These are phyloP conservation scores for Bacidia rubella DNA, from an alignment of 495 filamentous ascomycete species.

Conservation along the genomic window DNA sequence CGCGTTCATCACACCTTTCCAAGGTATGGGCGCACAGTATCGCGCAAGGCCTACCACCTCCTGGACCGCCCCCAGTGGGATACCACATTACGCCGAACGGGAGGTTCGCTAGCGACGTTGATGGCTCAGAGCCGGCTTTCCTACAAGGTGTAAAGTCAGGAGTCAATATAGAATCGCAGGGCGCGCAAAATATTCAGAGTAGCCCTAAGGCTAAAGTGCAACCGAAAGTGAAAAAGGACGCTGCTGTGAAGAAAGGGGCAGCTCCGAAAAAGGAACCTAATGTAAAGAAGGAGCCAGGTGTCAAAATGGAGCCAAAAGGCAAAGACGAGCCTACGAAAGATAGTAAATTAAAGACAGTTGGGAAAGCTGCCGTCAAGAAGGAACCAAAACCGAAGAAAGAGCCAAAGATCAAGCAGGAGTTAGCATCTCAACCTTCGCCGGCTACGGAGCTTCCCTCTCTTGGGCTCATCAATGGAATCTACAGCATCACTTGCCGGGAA, in stretches of 20 bases:
- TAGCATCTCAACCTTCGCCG: conserved; percentile 1
- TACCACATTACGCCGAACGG: not conserved
- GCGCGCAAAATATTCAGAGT: not conserved
- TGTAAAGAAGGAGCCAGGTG: conserved; percentile 1
- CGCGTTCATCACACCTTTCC: not conserved
- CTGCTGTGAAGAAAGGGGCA: conserved; percentile 16
- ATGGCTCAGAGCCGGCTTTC: not conserved
- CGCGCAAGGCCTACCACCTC: not conserved
- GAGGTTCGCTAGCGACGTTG: not conserved
- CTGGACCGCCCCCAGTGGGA: not conserved
- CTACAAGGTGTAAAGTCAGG: not conserved
- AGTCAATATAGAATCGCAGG: not conserved
- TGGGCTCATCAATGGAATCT: conserved; percentile 34
- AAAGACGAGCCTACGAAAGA: not conserved
- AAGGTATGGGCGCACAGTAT: not conserved
- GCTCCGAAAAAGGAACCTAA: conserved; percentile 11
- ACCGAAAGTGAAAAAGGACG: not conserved
- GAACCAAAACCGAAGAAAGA: conserved; percentile 5
- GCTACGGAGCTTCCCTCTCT: conserved; percentile 10
- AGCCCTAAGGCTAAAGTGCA: not conserved
- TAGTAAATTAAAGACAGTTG: conserved; percentile 5
- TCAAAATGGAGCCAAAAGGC: not conserved
- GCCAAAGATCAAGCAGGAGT: conserved; percentile 11
- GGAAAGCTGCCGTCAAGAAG: conserved; percentile 2
- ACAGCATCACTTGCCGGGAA: conserved; percentile 22